Percentiles rank a stretch among this genome's conserved stretches.
These are phyloP conservation scores for Fonsecaea erecta DNA, from an alignment of 2,329 filamentous ascomycete species.

Conservation along the genomic window DNA sequence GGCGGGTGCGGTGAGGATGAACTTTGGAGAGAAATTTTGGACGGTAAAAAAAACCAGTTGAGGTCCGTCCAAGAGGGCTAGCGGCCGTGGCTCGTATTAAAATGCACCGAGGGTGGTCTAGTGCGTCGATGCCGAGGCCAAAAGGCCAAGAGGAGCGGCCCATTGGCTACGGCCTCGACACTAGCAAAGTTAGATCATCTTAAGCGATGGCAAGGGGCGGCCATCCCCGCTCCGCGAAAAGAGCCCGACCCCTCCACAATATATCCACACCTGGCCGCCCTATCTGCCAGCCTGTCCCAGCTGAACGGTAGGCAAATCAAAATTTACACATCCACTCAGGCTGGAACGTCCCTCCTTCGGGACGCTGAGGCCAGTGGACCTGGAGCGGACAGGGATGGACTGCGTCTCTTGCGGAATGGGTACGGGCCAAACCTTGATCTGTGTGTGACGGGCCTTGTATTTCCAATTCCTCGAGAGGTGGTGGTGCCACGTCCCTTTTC, in stretches of 20 bases:
- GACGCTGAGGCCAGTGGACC: background rate
- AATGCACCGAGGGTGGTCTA: background rate
- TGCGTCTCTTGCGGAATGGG: background rate
- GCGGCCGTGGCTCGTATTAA: background rate
- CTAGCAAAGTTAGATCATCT: background rate
- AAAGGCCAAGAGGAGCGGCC: too few relatives aligned
- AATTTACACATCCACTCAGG: background rate
- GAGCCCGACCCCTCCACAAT: background rate
- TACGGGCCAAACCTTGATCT: background rate
- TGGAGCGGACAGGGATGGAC: background rate
- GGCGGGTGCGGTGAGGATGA: background rate
- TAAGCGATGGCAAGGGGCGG: background rate
- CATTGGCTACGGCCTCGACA: background rate
- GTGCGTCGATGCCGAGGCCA: background rate
- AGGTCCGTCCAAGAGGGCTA: background rate
- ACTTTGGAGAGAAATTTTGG: slow-evolving; percentile 12
- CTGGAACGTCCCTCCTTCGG: background rate
- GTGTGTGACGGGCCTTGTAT: background rate
- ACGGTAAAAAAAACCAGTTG: background rate
- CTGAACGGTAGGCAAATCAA: slow-evolving; percentile 1
- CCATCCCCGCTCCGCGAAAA: slow-evolving; percentile 5
- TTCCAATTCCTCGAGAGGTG: background rate
- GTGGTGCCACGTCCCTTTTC: background rate
- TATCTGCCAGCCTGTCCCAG: background rate
- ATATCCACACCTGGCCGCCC: background rate